Evolutionary conservation across 139 green algal species (phyloP).

Genomic region (Zygnema cylindricum): DNA sequence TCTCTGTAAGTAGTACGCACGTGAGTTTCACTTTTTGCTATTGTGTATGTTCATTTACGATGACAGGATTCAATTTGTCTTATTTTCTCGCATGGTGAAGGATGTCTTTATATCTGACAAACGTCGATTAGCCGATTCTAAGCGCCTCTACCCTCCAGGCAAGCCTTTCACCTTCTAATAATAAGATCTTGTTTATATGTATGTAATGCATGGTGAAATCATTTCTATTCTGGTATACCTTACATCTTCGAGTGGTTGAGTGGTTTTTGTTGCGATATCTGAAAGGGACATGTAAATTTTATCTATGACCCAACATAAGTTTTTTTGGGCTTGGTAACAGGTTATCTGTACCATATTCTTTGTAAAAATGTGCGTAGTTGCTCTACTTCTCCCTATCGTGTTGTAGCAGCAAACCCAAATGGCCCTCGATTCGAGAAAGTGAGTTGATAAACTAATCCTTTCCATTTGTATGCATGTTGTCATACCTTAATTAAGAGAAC

Average conservation of each 20-base stretch:
- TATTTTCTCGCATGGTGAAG: slow-evolving; percentile 18
- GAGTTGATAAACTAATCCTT: too few species aligned
- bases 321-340: too few species aligned
- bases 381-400: background rate
- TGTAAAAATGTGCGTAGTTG: background rate
- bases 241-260: background rate
- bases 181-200: too few species aligned
- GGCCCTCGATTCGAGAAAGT: slow-evolving; percentile 25
- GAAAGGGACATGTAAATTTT: background rate
- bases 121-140: slow-evolving; percentile 23
- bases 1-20: background rate
- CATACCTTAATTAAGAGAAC: too few species aligned
- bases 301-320: background rate
- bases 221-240: background rate
- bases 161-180: background rate
- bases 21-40: background rate
- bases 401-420: slow-evolving; percentile 21
- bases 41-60: too few species aligned
- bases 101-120: slow-evolving; percentile 20
- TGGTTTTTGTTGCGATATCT: background rate
- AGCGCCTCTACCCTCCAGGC: slow-evolving; percentile 36
- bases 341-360: slow-evolving; percentile 20
- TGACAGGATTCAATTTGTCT: slow-evolving; percentile 24
- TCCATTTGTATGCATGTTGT: too few species aligned
- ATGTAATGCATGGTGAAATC: background rate